Evolutionary conservation across 2,329 filamentous ascomycete species (phyloP), one percentile per base, ranked within the genome.

Genomic region (Berkeleyomyces basicola): DNA sequence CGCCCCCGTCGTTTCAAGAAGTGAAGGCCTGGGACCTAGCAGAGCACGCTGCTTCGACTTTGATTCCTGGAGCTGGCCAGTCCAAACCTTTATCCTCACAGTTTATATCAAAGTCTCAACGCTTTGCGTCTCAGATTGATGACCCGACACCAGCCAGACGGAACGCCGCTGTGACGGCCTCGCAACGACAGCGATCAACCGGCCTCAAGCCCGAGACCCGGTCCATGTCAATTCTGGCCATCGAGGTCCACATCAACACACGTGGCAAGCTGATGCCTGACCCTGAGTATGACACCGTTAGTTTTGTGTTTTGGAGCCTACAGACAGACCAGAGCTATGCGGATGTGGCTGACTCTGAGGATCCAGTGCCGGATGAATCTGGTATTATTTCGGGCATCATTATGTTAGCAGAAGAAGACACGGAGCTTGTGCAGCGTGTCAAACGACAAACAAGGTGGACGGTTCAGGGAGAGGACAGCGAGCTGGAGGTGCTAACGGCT

Each of bases 181-280:
- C 87, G 0, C 90, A 91, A 67, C 88, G 60, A 10, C 59, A 51
- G 23, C 47, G 53, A 9, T 36, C 10, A 1, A 87, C 85, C 0
- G 90, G 84, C 67, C 84, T 95, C 16, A 82, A 89, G 69, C 88
- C 92, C 67, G 89, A 95, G 71, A 84, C 83, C 2, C 88, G 93
- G 68, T 95, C 96, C 71, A 97, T 99, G 93, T 96, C 88, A 67
- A 90, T 87, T 16, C 91, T 99, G 88, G 95, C 90, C 67, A 74
- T 99, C 5, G 93, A 99, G 71, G 75, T 97, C 3, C 92, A 99
- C 70, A 86, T 95, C 66, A 96, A 95, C 68, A 93, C 87, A 3
- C 81, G 92, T 63, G 89, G 83, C 5, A 84, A 82, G 58, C 78
- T 96, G 7, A 81, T 90, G 2, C 90, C 93, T 0, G 90, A 99